Evolutionary conservation across 2,329 filamentous ascomycete genomes (phyloP).

Genomic region (Neonectria punicea): DNA sequence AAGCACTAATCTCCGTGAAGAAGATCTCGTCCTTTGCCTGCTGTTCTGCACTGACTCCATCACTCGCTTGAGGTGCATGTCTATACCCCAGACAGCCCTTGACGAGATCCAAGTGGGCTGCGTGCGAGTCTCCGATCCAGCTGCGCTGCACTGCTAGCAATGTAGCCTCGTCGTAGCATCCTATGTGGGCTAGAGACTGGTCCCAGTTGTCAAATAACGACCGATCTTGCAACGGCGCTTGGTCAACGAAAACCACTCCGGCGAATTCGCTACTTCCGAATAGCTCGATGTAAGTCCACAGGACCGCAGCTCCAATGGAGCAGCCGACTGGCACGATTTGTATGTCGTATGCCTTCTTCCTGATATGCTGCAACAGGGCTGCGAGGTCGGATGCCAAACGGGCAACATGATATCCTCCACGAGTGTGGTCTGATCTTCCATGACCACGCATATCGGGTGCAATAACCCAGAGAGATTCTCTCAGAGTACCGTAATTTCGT

Average conservation of each 20-base stretch:
- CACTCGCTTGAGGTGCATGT: slow-evolving; percentile 35
- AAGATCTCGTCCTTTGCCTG: slow-evolving; percentile 37
- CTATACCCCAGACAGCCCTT: slow-evolving; percentile 41
- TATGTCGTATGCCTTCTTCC: slow-evolving; percentile 28
- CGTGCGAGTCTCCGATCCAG: slow-evolving; percentile 38
- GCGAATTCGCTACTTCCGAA: slow-evolving; percentile 41
- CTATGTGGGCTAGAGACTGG: slow-evolving; percentile 36
- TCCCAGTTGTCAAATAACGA: slow-evolving; percentile 40
- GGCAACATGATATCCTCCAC: slow-evolving; percentile 42
- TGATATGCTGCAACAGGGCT: slow-evolving; percentile 34
- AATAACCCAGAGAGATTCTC: slow-evolving; percentile 37
- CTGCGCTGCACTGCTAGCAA: slow-evolving; percentile 37
- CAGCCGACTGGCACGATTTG: slow-evolving; percentile 41
- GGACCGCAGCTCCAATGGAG: slow-evolving; percentile 42
- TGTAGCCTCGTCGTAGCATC: slow-evolving; percentile 41
- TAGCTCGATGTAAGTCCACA: slow-evolving; percentile 43
- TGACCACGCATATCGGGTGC: slow-evolving; percentile 44
- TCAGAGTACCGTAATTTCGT: slow-evolving; percentile 35
- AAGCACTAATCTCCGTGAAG: slow-evolving; percentile 41
- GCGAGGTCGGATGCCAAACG: slow-evolving; percentile 39
- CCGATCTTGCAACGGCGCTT: slow-evolving; percentile 42
- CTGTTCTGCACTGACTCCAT: slow-evolving; percentile 36
- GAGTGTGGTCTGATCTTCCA: slow-evolving; percentile 36
- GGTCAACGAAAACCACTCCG: slow-evolving; percentile 43
- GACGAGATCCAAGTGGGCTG: slow-evolving; percentile 38